A percentile compares a stretch with the other conserved stretches of the same genome.
These are phyloP conservation scores for Salix arbutifolia DNA, from an alignment of 345 rosid genomes.

Conservation along the genomic window DNA sequence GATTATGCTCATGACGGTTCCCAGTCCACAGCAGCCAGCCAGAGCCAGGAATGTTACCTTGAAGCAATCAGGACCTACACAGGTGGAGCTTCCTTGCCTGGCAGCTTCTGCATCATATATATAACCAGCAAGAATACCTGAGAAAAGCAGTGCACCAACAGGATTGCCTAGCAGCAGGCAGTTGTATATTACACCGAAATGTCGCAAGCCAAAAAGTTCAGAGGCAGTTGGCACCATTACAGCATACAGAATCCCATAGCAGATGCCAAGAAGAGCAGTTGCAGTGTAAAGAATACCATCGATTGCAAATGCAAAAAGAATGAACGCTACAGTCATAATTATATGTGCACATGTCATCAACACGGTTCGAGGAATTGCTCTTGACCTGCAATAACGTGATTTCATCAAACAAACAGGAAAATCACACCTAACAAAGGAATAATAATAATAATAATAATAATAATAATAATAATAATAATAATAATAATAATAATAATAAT, in stretches of 20 bases:
- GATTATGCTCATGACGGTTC: conserved; percentile 56
- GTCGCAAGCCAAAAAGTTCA: conserved; percentile 83
- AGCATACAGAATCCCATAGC: conserved; percentile 67
- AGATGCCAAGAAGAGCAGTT: conserved; percentile 64
- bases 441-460: too few relatives aligned
- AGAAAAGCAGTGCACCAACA: conserved; percentile 82
- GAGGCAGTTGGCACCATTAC: conserved; percentile 75
- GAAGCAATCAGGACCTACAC: conserved; percentile 83
- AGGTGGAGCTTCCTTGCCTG: conserved; percentile 69
- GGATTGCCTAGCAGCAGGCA: conserved; percentile 82
- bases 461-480: too few relatives aligned
- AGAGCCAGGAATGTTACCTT: conserved; percentile 67
- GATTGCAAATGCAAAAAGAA: conserved; percentile 54
- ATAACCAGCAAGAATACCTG: conserved; percentile 72
- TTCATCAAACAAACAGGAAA: not conserved
- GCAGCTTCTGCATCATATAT: conserved; percentile 80
- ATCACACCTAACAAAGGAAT: too few relatives aligned
- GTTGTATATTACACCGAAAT: conserved; percentile 83
- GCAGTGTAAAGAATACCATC: conserved; percentile 55
- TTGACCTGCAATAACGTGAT: conserved; percentile 40
- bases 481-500: too few relatives aligned
- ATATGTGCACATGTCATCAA: conserved; percentile 66
- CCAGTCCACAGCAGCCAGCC: conserved; percentile 72
- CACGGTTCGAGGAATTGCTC: conserved; percentile 64
- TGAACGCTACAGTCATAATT: conserved; percentile 52